These are phyloP conservation scores for Posidonia oceanica DNA, from an alignment of 116 monocot genomes.

Conservation along the genomic window DNA sequence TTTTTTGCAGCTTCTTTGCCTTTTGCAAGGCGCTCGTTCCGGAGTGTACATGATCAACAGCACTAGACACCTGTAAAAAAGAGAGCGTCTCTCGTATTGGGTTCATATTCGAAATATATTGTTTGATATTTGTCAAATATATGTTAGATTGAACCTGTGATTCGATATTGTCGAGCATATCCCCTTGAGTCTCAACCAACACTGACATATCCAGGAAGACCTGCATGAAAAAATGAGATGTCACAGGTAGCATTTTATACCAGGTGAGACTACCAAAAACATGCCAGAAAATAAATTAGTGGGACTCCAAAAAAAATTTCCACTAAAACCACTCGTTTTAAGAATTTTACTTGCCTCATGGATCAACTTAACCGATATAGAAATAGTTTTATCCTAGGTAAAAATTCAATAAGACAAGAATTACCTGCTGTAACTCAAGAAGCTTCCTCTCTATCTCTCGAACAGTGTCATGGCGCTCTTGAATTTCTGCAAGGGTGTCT, in stretches of 20 bases:
- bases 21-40: conserved; percentile 36
- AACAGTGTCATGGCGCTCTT: conserved; percentile 81
- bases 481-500: conserved; percentile 26
- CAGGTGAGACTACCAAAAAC: too few species aligned
- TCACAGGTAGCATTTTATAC: neutral
- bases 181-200: conserved; percentile 60
- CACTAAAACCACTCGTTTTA: too few species aligned
- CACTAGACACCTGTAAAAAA: conserved; percentile 38
- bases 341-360: too few species aligned
- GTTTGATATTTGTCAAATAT: neutral
- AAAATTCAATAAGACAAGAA: neutral
- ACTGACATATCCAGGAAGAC: conserved; percentile 68
- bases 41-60: conserved; percentile 41
- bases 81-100: neutral
- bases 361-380: too few species aligned
- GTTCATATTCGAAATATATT: neutral
- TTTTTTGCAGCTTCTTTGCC: conserved; percentile 44
- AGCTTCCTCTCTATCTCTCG: conserved; percentile 89
- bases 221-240: conserved; percentile 14
- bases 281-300: too few species aligned
- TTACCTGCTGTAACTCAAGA: conserved; percentile 93
- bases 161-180: conserved; percentile 62
- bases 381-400: neutral
- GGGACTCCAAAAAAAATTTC: too few species aligned
- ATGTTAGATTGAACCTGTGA: conserved; percentile 28